Evolutionary conservation across 306 rosid species (phyloP), one percentile per base, ranked within the genome.

Genomic region (Acacia confusa): DNA sequence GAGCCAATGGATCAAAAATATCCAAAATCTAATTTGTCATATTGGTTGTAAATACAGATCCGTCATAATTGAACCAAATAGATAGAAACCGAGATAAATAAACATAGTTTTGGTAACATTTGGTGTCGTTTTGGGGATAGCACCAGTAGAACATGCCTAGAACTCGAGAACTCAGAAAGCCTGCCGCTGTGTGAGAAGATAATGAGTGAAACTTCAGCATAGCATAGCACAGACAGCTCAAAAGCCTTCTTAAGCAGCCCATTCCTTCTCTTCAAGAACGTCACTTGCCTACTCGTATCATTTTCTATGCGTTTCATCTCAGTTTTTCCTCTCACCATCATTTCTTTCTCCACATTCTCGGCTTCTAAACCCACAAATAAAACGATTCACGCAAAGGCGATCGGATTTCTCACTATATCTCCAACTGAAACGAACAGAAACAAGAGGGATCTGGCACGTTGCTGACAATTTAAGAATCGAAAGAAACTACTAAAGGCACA

Each of bases 281-380:
- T 93, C 16, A 95, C 99, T 90, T 93, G 99, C 84, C 97, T 85
- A 74, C 95, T 92, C 20, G 99, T 83, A 9, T 92, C 92, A 43
- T 92, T 93, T 60, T 95, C 98, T 63, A 95, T 95, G 24, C 98
- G 85, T 91, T 90, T 95, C 94, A 95, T 88, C 92, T 92, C 88
- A 65, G 99, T 95, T 66, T 93, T 95, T 4, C 98, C 98, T 82
- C 99, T 88, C 64, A 90, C 99, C 98, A 93, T 93, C 61, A 41
- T 70, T 2, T 1, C 5, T 47, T 48, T 9, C 67, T 17, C 5
- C 66, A 3, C 7, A 13, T 22, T 50, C 44, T 7, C 20, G 4
- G 4, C 14, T 9, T 24, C 13, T 8, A 25, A 61, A 28, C 19
- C 30, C 28, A 2, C 25, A 1, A 64, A 67, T 4, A 67, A 67